Conservation (phyloP, 2,329 filamentous ascomycete genomes). For the Hypoxylon sp. region DNA sequence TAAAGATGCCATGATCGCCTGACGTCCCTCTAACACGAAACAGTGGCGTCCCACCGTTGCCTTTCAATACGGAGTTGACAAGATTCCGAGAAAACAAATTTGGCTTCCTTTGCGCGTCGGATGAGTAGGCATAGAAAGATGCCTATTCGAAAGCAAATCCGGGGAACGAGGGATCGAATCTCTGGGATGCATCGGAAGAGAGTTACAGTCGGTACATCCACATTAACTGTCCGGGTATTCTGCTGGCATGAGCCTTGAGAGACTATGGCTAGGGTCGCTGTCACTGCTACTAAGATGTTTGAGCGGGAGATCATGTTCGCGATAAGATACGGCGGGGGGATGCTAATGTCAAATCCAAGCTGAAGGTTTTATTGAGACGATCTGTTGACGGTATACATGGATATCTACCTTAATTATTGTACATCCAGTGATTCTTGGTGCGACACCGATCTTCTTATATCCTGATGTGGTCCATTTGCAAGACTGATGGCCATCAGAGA, state of each 20-base stretch:
- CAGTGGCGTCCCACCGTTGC: constrained; percentile 33
- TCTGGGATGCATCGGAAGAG: constrained; percentile 17
- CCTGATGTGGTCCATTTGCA: no score
- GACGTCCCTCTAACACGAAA: constrained; percentile 36
- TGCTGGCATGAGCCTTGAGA: constrained; percentile 10
- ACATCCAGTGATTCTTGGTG: no score
- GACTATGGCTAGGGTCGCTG: neutral
- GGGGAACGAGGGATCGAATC: constrained; percentile 31
- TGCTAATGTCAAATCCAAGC: no score
- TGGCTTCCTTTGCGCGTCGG: constrained; percentile 28
- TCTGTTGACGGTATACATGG: neutral
- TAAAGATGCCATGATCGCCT: constrained; percentile 29
- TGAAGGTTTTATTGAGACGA: neutral
- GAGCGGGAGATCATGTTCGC: neutral
- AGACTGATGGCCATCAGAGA: no score
- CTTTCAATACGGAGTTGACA: constrained; percentile 29
- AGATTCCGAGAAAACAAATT: constrained; percentile 37
- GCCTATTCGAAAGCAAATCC: constrained; percentile 37
- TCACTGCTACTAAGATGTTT: neutral
- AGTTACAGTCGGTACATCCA: constrained; percentile 8
- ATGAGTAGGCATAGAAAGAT: constrained; percentile 38
- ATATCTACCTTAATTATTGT: no score
- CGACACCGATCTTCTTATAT: no score
- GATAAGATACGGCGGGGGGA: neutral
- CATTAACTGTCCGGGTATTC: constrained; percentile 14